Evolutionary conservation across 164 flowering plant genomes (phyloP).

Genomic region (Berberis vulgaris): DNA sequence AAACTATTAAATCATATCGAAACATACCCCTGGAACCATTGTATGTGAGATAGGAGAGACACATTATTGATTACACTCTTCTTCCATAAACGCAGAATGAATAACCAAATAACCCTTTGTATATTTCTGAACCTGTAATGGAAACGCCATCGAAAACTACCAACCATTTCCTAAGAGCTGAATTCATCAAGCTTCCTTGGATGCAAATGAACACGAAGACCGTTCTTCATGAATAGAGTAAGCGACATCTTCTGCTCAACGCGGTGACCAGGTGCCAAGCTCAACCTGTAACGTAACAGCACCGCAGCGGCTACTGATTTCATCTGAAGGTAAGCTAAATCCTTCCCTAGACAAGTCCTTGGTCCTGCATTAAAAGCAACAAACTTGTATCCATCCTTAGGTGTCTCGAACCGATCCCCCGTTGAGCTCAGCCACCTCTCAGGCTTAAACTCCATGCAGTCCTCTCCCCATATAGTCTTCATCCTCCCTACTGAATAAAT

Average conservation of each 20-base stretch:
- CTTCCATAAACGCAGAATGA: not conserved
- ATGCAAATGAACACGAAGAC: conserved; percentile 44
- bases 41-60: not conserved
- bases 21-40: not conserved
- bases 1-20: no score
- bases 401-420: conserved; percentile 54
- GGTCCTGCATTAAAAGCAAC: conserved; percentile 82
- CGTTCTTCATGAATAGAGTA: conserved; percentile 84
- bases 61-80: not conserved
- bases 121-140: not conserved
- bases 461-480: conserved; percentile 77
- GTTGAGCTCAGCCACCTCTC: conserved; percentile 65
- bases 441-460: conserved; percentile 73
- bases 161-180: not conserved
- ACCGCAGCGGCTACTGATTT: conserved; percentile 79
- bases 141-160: not conserved
- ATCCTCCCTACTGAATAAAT: conserved; percentile 81
- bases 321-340: conserved; percentile 89
- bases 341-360: conserved; percentile 81
- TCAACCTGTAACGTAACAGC: conserved; percentile 55
- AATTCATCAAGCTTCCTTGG: conserved; percentile 23
- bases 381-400: conserved; percentile 62
- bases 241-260: conserved; percentile 91
- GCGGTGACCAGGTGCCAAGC: conserved; percentile 57
- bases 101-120: not conserved